A percentile compares a stretch with the other conserved stretches of the same genome.
These are phyloP conservation scores for Actinomortierella ambigua DNA, from an alignment of 371 early-diverging fungal genomes.

Conservation along the genomic window DNA sequence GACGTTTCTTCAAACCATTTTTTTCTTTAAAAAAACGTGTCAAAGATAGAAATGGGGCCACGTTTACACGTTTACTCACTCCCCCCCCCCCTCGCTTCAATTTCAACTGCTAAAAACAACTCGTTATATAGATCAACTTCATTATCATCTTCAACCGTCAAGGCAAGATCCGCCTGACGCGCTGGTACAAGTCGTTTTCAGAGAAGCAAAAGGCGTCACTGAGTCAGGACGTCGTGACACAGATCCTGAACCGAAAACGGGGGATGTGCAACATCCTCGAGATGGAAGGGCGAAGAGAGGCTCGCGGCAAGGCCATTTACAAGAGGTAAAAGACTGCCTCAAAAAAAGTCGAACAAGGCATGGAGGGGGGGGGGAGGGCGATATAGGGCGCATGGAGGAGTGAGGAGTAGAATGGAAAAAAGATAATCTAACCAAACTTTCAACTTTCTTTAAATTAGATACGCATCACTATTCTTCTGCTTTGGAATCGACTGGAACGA, in stretches of 20 bases:
- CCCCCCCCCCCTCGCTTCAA: not conserved
- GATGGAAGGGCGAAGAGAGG: slow-evolving; percentile 42
- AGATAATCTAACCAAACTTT: not conserved
- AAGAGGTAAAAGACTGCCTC: slow-evolving; percentile 43
- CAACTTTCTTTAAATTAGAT: slow-evolving; percentile 18
- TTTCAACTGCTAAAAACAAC: too few species aligned
- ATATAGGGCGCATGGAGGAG: too few species aligned
- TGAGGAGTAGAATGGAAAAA: not conserved
- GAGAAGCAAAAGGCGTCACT: slow-evolving; percentile 49
- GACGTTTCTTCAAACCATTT: too few species aligned
- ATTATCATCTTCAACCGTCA: slow-evolving; percentile 53
- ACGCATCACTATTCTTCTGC: slow-evolving; percentile 51
- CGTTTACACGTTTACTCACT: too few species aligned
- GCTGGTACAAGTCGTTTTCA: slow-evolving; percentile 46
- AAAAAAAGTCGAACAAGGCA: not conserved
- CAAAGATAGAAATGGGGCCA: too few species aligned
- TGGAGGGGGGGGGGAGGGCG: not conserved
- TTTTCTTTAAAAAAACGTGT: too few species aligned
- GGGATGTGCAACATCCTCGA: slow-evolving; percentile 54
- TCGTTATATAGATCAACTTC: slow-evolving; percentile 43
- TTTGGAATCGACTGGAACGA: slow-evolving; percentile 50
- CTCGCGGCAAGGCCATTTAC: slow-evolving; percentile 50
- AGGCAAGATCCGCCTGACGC: slow-evolving; percentile 52
- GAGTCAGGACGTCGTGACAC: slow-evolving; percentile 48
- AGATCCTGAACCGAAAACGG: slow-evolving; percentile 48